These are phyloP conservation scores for Grigorovia jiainica DNA, from an alignment of 805 yeast species.

Conservation along the genomic window DNA sequence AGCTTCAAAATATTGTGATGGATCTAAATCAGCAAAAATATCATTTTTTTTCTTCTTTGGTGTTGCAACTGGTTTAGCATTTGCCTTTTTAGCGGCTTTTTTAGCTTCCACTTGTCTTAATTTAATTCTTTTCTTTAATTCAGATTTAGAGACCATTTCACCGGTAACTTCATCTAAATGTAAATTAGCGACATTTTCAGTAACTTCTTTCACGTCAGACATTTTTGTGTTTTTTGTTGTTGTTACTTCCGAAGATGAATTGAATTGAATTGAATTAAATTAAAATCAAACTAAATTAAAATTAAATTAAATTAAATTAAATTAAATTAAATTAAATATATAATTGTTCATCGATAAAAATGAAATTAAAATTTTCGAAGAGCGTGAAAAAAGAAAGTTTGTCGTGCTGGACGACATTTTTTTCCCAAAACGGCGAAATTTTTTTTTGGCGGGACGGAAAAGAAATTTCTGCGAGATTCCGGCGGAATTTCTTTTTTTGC, in stretches of 20 bases:
- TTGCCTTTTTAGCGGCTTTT: slow-evolving; percentile 84
- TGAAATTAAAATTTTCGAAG: no score
- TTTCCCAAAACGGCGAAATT: no score
- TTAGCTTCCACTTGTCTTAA: slow-evolving; percentile 76
- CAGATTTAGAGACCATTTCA: slow-evolving; percentile 91
- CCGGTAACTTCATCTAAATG: slow-evolving; percentile 92
- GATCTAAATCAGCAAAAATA: slow-evolving; percentile 78
- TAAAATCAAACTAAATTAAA: no score
- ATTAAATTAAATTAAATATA: no score
- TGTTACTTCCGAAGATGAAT: background rate
- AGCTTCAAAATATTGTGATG: slow-evolving; percentile 88
- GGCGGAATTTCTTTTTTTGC: no score
- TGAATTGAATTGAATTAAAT: no score
- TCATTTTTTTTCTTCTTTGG: slow-evolving; percentile 46
- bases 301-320: no score
- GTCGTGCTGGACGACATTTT: no score
- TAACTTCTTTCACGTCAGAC: slow-evolving; percentile 44
- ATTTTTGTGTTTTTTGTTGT: slow-evolving; percentile 11
- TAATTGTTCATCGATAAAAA: no score
- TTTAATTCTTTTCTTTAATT: slow-evolving; percentile 92
- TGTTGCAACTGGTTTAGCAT: slow-evolving; percentile 31
- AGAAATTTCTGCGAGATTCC: no score
- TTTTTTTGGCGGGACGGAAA: no score
- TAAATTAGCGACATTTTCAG: slow-evolving; percentile 69
- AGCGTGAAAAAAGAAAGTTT: no score